Percentiles rank a stretch among this genome's conserved stretches.
These are phyloP conservation scores for Apophysomyces ossiformis DNA, from an alignment of 371 early-diverging fungal species.

Conservation along the genomic window DNA sequence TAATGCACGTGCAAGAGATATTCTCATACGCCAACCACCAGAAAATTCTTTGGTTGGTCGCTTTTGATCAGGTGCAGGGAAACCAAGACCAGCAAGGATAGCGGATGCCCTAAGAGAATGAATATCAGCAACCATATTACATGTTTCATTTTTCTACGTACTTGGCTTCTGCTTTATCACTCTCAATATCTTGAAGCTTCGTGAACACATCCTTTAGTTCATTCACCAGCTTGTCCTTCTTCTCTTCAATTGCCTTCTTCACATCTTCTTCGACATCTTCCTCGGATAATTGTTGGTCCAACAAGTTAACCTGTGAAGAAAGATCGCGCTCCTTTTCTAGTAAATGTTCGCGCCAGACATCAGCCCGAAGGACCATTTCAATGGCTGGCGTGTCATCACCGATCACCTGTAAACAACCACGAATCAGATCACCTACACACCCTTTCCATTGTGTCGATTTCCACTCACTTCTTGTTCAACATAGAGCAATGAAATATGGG, in stretches of 20 bases:
- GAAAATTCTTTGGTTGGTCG: constrained; percentile 91
- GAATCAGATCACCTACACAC: background rate
- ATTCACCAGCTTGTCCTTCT: constrained; percentile 65
- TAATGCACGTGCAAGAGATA: constrained; percentile 95
- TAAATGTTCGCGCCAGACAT: constrained; percentile 92
- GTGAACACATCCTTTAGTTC: constrained; percentile 83
- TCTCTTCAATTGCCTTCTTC: constrained; percentile 66
- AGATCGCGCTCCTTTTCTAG: constrained; percentile 83
- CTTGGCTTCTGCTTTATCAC: constrained; percentile 95
- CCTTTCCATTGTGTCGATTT: background rate
- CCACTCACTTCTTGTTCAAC: constrained; percentile 94
- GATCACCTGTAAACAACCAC: constrained; percentile 64
- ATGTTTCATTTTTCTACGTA: constrained; percentile 24
- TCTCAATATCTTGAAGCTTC: constrained; percentile 91
- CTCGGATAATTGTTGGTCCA: constrained; percentile 40
- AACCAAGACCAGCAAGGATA: constrained; percentile 96
- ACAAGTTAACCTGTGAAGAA: constrained; percentile 39
- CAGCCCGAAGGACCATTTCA: constrained; percentile 91
- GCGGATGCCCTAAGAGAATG: constrained; percentile 72
- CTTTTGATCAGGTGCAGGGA: constrained; percentile 76
- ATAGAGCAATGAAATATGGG: constrained; percentile 90
- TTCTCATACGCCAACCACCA: constrained; percentile 96
- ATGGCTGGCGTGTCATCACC: constrained; percentile 91
- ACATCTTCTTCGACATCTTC: constrained; percentile 53
- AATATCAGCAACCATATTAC: background rate